phyloP scores from a whole-genome alignment of 371 early-diverging fungal species.

The Mucor mucedo region DNA sequence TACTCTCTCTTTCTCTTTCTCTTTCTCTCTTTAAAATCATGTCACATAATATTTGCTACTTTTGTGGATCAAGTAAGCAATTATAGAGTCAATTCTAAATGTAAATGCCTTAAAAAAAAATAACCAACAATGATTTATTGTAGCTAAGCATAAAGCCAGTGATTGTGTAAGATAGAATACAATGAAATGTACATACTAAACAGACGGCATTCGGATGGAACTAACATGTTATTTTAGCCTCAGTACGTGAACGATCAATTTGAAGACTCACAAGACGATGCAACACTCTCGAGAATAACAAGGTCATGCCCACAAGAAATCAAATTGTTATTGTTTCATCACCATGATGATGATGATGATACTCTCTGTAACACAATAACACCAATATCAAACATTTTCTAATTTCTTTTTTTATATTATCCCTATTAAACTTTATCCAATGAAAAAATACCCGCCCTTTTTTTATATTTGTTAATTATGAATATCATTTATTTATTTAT shows the following conservation, averaged over 20 bases:
- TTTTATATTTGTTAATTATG: background rate
- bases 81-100: background rate
- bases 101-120: background rate
- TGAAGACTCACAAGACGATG: background rate
- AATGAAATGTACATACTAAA: background rate
- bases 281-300: background rate
- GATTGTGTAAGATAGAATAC: conserved; percentile 23
- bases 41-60: conserved; percentile 10
- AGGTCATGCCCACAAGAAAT: background rate
- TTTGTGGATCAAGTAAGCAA: conserved; percentile 28
- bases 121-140: background rate
- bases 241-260: background rate
- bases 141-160: conserved; percentile 25
- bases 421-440: background rate
- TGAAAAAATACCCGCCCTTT: background rate
- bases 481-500: background rate
- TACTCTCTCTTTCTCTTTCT: background rate
- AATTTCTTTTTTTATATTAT: conserved; percentile 4
- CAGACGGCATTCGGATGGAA: background rate
- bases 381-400: conserved; percentile 4
- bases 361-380: conserved; percentile 4
- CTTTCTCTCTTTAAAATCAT: background rate
- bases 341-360: conserved; percentile 6
- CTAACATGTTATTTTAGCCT: background rate
- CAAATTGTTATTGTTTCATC: conserved; percentile 5